Percentiles rank a stretch among this genome's conserved stretches.
Conservation (phyloP, 2,329 filamentous ascomycete genomes). For the Beauveria caledonica region DNA sequence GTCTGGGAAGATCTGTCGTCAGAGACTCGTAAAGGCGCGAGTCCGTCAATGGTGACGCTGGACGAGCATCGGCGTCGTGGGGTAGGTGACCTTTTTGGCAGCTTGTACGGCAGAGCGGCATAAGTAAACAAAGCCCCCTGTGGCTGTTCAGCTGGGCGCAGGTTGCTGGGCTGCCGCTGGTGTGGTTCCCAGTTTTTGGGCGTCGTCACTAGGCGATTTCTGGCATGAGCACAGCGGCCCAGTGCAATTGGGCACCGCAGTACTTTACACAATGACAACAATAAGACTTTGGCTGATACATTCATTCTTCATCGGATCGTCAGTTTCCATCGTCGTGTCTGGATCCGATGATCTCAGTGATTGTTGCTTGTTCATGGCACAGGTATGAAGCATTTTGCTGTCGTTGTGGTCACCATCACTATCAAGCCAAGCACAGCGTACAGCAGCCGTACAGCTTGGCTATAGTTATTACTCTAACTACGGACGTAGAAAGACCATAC, state of each 20-base stretch:
- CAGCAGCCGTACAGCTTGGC: neutral
- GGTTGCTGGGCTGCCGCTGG: slow-evolving; percentile 9
- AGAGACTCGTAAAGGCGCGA: neutral
- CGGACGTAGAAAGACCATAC: neutral
- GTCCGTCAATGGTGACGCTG: slow-evolving; percentile 4
- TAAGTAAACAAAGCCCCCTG: slow-evolving; percentile 9
- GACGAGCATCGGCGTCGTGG: slow-evolving; percentile 7
- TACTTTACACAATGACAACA: neutral
- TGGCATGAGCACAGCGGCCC: neutral
- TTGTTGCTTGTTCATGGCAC: too few relatives aligned
- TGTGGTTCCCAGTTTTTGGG: neutral
- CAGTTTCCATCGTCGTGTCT: too few relatives aligned
- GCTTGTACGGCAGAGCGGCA: slow-evolving; percentile 1
- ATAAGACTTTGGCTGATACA: too few relatives aligned
- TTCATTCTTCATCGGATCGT: too few relatives aligned
- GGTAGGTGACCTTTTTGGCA: neutral
- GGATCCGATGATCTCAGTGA: too few relatives aligned
- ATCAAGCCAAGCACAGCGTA: neutral
- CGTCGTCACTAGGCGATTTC: neutral
- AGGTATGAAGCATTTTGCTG: neutral
- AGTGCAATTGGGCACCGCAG: neutral
- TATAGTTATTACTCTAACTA: neutral
- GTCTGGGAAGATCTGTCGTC: neutral
- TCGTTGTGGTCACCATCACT: neutral
- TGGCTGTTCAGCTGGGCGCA: neutral